A percentile compares a stretch with the other conserved stretches of the same genome.
Evolutionary conservation across 345 rosid species (phyloP).

Genomic region (Eucalyptus sp.): DNA sequence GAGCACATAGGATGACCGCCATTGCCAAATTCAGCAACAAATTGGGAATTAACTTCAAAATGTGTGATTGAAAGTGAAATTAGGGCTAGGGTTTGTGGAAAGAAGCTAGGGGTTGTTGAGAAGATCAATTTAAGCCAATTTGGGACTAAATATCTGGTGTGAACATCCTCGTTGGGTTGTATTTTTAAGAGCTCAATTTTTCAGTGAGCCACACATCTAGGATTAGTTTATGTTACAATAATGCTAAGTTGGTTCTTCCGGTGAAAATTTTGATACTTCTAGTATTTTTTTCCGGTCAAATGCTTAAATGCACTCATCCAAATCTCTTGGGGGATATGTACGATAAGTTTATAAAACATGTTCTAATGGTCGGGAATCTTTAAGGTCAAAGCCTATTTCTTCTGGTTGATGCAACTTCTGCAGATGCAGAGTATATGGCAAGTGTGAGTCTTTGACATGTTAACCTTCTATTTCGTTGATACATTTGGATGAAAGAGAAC

Average conservation of each 20-base stretch:
- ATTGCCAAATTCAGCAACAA: neutral
- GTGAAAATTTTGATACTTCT: neutral
- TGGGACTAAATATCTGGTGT: neutral
- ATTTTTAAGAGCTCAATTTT: neutral
- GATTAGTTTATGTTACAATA: neutral
- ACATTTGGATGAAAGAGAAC: neutral
- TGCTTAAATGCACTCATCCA: neutral
- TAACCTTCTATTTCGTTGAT: neutral
- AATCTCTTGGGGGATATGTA: neutral
- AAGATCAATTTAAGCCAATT: neutral
- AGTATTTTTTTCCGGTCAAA: neutral
- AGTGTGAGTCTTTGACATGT: neutral
- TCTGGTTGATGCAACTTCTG: neutral
- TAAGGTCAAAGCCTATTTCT: neutral
- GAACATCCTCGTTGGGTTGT: neutral
- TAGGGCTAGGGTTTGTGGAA: neutral
- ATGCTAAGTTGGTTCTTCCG: neutral
- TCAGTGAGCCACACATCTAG: neutral
- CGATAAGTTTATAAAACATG: neutral
- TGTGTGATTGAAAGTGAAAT: neutral
- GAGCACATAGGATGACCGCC: neutral
- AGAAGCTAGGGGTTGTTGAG: neutral
- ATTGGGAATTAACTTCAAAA: neutral
- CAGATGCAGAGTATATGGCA: neutral
- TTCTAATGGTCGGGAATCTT: neutral